Conservation (phyloP, 2,329 filamentous ascomycete genomes). For the Calonectria pseudoturangicola region DNA sequence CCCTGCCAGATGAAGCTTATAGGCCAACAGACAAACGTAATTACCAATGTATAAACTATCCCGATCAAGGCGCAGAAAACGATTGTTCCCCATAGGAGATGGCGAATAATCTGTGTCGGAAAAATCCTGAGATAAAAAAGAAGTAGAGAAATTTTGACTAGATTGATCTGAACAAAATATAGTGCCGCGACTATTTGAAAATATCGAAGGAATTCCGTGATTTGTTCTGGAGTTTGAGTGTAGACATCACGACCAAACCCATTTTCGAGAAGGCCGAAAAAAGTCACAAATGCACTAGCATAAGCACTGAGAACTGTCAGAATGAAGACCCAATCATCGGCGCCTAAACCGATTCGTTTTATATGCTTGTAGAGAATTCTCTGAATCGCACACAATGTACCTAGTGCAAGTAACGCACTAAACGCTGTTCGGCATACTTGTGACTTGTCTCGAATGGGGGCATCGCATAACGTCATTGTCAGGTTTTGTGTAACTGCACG, state of each 20-base stretch:
- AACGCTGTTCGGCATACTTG: background rate
- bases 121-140: background rate
- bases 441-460: background rate
- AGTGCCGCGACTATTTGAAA: background rate
- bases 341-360: background rate
- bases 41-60: background rate
- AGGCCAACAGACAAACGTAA: background rate
- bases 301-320: background rate
- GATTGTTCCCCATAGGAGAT: background rate
- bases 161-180: background rate
- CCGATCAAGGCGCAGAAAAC: background rate
- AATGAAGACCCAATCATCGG: slow-evolving; percentile 2
- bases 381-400: background rate
- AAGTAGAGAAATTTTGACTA: background rate
- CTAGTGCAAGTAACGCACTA: background rate
- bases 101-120: background rate
- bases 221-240: background rate
- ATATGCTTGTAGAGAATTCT: background rate
- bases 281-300: background rate
- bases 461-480: background rate
- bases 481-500: background rate
- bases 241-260: background rate
- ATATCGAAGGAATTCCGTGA: background rate
- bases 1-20: background rate
- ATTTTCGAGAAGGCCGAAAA: background rate